These are phyloP conservation scores for Spizellomyces punctatus DNA, from an alignment of 192 early-diverging fungal species.

Conservation along the genomic window DNA sequence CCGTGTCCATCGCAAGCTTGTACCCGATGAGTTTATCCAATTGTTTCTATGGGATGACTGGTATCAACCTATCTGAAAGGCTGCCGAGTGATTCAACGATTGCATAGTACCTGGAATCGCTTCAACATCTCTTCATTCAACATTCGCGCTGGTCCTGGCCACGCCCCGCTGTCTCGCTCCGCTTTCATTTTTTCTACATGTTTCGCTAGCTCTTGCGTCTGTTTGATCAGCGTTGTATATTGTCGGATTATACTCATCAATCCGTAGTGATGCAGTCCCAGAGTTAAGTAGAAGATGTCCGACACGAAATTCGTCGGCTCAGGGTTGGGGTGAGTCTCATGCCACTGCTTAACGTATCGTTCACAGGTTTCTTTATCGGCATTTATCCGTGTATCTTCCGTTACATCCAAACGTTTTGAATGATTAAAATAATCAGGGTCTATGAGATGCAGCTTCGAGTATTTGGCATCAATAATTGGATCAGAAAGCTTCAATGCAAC, in stretches of 20 bases:
- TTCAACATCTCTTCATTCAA: slow-evolving; percentile 53
- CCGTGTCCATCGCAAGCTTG: slow-evolving; percentile 74
- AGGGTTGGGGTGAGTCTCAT: slow-evolving; percentile 7
- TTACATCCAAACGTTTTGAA: slow-evolving; percentile 57
- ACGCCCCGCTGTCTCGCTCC: slow-evolving; percentile 52
- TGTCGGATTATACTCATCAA: slow-evolving; percentile 70
- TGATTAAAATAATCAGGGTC: slow-evolving; percentile 73
- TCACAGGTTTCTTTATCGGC: slow-evolving; percentile 72
- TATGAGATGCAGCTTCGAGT: slow-evolving; percentile 76
- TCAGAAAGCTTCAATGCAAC: slow-evolving; percentile 74
- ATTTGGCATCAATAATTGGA: slow-evolving; percentile 80
- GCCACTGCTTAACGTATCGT: slow-evolving; percentile 52
- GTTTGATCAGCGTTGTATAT: slow-evolving; percentile 69
- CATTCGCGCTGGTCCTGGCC: slow-evolving; percentile 30
- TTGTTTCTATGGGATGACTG: slow-evolving; percentile 30
- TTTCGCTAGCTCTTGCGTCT: slow-evolving; percentile 67
- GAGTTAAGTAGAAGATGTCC: slow-evolving; percentile 83
- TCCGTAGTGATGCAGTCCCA: slow-evolving; percentile 80
- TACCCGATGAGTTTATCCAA: slow-evolving; percentile 65
- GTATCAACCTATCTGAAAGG: background rate
- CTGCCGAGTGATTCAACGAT: background rate
- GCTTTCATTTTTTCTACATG: slow-evolving; percentile 66
- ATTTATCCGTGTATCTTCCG: slow-evolving; percentile 79
- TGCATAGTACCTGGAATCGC: slow-evolving; percentile 52
- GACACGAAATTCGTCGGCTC: slow-evolving; percentile 78